A percentile compares a stretch with the other conserved stretches of the same genome.
These are phyloP conservation scores for Cladosporium sp. DNA, from an alignment of 2,329 filamentous ascomycete species.

Conservation along the genomic window DNA sequence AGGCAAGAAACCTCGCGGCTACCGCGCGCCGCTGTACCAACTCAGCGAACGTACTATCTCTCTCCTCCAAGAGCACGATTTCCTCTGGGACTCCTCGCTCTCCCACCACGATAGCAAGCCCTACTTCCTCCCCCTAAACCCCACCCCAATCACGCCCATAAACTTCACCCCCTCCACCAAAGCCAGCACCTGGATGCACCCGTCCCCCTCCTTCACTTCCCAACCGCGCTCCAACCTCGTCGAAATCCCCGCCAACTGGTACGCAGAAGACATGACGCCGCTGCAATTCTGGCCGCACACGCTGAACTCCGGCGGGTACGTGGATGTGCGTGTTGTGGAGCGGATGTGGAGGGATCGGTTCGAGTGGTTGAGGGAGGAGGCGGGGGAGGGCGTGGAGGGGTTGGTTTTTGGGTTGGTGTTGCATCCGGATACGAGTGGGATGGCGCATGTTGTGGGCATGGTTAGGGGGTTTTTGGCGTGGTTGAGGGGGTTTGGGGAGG, in stretches of 20 bases:
- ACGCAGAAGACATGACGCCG: conserved; percentile 49
- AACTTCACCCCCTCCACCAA: conserved; percentile 35
- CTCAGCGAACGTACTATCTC: conserved; percentile 46
- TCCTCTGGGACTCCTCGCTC: conserved; percentile 50
- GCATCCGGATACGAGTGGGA: conserved; percentile 56
- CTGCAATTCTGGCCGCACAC: conserved; percentile 44
- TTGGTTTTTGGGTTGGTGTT: conserved; percentile 50
- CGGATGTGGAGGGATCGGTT: conserved; percentile 59
- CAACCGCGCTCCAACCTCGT: conserved; percentile 33
- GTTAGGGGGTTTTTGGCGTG: conserved; percentile 48
- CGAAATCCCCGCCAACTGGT: conserved; percentile 49
- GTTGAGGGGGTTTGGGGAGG: conserved; percentile 42
- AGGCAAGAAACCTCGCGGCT: conserved; percentile 45
- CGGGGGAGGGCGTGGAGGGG: conserved; percentile 32
- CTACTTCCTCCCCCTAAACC: conserved; percentile 42
- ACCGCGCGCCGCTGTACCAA: conserved; percentile 50
- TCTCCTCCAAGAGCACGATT: conserved; percentile 45
- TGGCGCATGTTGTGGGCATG: conserved; percentile 59
- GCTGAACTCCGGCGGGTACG: conserved; percentile 54
- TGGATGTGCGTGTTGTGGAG: conserved; percentile 53
- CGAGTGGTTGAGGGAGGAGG: conserved; percentile 45
- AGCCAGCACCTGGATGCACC: conserved; percentile 45
- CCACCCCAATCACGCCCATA: conserved; percentile 38
- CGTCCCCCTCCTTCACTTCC: conserved; percentile 29
- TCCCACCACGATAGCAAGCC: conserved; percentile 48